Conservation (phyloP, 2,329 filamentous ascomycete genomes). For the Dothistroma pini region DNA sequence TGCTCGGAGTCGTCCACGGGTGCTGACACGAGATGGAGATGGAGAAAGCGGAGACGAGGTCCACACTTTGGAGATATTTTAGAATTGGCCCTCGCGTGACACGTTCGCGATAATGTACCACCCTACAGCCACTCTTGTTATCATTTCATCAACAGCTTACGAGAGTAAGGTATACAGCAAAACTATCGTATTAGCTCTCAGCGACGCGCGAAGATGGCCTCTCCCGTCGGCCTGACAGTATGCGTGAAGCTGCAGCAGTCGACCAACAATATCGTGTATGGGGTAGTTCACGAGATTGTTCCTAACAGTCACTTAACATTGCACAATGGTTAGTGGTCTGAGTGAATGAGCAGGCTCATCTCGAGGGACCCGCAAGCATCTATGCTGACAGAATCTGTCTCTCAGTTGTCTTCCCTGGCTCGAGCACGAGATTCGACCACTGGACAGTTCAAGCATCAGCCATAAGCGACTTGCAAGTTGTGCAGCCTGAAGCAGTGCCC, state of each 20-base stretch:
- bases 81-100: not conserved
- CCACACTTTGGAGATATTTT: not conserved
- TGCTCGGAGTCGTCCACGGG: too few relatives aligned
- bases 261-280: slow-evolving; percentile 61
- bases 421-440: slow-evolving; percentile 49
- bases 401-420: slow-evolving; percentile 53
- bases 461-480: slow-evolving; percentile 58
- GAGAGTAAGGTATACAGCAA: not conserved
- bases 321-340: slow-evolving; percentile 59
- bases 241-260: slow-evolving; percentile 67
- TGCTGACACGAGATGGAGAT: too few relatives aligned
- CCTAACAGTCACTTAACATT: slow-evolving; percentile 67
- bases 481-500: slow-evolving; percentile 20
- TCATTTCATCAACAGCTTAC: not conserved
- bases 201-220: slow-evolving; percentile 14
- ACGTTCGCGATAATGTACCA: not conserved
- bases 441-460: slow-evolving; percentile 56
- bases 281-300: slow-evolving; percentile 64
- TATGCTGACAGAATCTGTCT: not conserved
- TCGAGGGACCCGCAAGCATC: not conserved
- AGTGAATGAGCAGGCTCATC: not conserved
- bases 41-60: too few relatives aligned
- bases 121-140: not conserved
- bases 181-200: not conserved
- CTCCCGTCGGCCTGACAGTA: slow-evolving; percentile 61